Evolutionary conservation across 2,329 filamentous ascomycete genomes (phyloP).

Genomic region (Didymella keratinophila): DNA sequence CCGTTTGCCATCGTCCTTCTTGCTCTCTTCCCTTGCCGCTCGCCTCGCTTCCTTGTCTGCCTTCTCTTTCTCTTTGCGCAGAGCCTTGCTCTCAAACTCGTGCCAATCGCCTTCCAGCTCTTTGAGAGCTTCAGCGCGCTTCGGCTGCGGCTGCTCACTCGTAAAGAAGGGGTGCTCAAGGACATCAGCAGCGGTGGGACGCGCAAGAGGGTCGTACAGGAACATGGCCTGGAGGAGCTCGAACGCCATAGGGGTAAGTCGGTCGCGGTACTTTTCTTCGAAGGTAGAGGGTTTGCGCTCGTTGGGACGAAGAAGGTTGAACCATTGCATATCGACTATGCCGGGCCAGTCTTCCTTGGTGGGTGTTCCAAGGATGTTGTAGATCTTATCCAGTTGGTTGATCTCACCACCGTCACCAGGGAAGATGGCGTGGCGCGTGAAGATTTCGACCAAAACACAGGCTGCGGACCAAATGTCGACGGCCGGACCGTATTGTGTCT

Average conservation of each 20-base stretch:
- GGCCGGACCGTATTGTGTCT: constrained; percentile 94
- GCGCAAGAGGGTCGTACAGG: constrained; percentile 82
- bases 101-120: constrained; percentile 94
- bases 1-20: constrained; percentile 47
- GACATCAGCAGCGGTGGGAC: constrained; percentile 84
- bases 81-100: constrained; percentile 95
- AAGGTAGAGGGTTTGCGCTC: constrained; percentile 78
- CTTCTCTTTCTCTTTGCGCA: constrained; percentile 86
- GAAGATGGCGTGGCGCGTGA: constrained; percentile 91
- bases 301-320: constrained; percentile 83
- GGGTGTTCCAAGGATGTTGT: constrained; percentile 87
- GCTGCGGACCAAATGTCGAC: constrained; percentile 98
- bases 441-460: constrained; percentile 96
- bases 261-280: constrained; percentile 80
- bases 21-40: constrained; percentile 42
- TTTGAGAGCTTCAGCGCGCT: constrained; percentile 82
- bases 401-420: constrained; percentile 96
- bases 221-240: constrained; percentile 87
- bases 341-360: constrained; percentile 85
- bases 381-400: constrained; percentile 96
- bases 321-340: constrained; percentile 95
- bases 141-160: constrained; percentile 76
- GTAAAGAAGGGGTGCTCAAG: constrained; percentile 89
- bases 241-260: constrained; percentile 80
- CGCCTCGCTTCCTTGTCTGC: constrained; percentile 64